Evolutionary conservation across 2,329 filamentous ascomycete species (phyloP), one percentile per base, ranked within the genome.

Genomic region (Rasamsonia emersonii): DNA sequence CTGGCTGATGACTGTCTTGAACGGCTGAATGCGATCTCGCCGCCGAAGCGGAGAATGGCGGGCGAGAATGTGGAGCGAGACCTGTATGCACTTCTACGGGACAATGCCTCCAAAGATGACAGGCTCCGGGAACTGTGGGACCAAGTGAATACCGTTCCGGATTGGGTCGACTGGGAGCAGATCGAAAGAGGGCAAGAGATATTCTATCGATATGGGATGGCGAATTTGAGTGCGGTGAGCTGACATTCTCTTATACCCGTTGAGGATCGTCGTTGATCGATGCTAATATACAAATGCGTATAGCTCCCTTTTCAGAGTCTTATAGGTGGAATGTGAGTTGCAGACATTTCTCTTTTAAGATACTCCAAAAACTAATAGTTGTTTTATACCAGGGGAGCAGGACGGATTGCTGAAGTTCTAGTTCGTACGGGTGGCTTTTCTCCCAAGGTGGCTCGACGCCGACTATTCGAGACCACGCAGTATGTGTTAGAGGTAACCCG

Each of bases 81-180:
- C 46, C 51, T 84, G 1, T 85, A 80, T 47, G 62, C 61, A 8
- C 54, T 85, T 6, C 57, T 89, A 1, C 59, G 65, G 44, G 66
- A 79, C 4, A 65, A 86, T 51, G 63, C 67, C 7, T 51, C 59
- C 2, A 61, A 65, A 4, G 72, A 88, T 44, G 60, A 70, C 15
- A 69, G 72, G 23, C 59, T 78, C 14, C 46, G 53, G 5, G 45
- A 69, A 33, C 59, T 89, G 6, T 88, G 82, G 82, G 52, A 58
- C 0, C 67, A 86, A 47, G 65, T 82, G 35, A 79, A 75, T 36
- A 76, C 70, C 0, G 58, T 85, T 3, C 83, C 82, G 0, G 64
- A 71, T 1, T 88, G 82, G 81, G 82, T 88, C 2, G 75, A 86
- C 50, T 88, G 81, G 82, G 70, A 71, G 2, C 80, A 86, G 49